Conservation (phyloP, 169 alveolate genomes). For the Plasmodium chabaudi region DNA sequence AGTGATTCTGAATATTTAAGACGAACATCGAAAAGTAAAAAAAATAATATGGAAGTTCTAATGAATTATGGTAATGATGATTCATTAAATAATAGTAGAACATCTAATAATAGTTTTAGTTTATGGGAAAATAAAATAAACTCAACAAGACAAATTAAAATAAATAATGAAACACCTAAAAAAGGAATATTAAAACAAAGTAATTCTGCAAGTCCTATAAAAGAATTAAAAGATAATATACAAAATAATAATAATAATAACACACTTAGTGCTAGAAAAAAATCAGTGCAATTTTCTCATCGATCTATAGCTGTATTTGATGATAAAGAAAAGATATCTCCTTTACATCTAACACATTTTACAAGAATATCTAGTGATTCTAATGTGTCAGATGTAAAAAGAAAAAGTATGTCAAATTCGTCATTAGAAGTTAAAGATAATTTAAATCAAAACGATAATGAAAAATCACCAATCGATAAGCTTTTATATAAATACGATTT, state of each 20-base stretch:
- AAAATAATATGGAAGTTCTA: neutral
- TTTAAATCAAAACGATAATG: neutral
- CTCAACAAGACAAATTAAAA: slow-evolving; percentile 22
- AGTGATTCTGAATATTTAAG: slow-evolving; percentile 59
- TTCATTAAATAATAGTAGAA: slow-evolving; percentile 31
- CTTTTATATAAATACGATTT: slow-evolving; percentile 34
- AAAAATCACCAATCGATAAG: slow-evolving; percentile 58
- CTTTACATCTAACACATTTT: slow-evolving; percentile 59
- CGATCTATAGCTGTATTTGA: slow-evolving; percentile 68
- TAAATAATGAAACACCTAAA: slow-evolving; percentile 59
- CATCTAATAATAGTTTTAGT: slow-evolving; percentile 24
- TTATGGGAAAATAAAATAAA: slow-evolving; percentile 51
- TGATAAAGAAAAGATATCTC: slow-evolving; percentile 61
- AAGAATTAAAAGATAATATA: slow-evolving; percentile 19
- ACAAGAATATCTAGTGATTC: slow-evolving; percentile 75
- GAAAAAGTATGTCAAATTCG: slow-evolving; percentile 25
- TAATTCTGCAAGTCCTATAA: slow-evolving; percentile 50
- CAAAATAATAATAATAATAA: no score
- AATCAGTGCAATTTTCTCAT: slow-evolving; percentile 70
- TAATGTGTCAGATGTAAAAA: slow-evolving; percentile 29
- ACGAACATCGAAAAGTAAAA: slow-evolving; percentile 12
- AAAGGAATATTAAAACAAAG: slow-evolving; percentile 61
- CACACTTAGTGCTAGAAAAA: slow-evolving; percentile 34
- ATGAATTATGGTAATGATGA: slow-evolving; percentile 66
- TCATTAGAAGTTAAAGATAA: neutral